Evolutionary conservation across 176 grass and related monocot genomes (phyloP).

Genomic region (Ananas comosus): DNA sequence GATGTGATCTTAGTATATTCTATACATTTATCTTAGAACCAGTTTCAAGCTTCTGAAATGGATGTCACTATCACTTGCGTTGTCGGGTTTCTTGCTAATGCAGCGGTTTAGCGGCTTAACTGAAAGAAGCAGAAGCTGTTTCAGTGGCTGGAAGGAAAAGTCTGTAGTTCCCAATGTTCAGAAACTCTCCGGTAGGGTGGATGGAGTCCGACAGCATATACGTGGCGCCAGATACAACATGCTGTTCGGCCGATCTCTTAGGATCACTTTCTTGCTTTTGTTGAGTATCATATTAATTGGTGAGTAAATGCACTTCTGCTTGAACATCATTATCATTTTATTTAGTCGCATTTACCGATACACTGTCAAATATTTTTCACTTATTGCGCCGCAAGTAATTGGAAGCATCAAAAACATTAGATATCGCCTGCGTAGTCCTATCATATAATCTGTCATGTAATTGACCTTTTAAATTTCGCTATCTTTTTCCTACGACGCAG

Average conservation of each 20-base stretch:
- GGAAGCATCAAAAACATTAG: too few relatives aligned
- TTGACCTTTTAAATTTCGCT: too few relatives aligned
- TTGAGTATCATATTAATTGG: constrained; percentile 85
- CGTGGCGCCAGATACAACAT: constrained; percentile 34
- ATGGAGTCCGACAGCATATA: constrained; percentile 32
- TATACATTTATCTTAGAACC: background rate
- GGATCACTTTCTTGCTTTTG: constrained; percentile 58
- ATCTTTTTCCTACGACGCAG: too few relatives aligned
- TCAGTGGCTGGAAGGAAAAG: constrained; percentile 43
- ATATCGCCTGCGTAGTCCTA: too few relatives aligned
- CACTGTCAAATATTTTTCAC: background rate
- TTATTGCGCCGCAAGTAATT: background rate
- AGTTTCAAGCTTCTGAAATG: background rate
- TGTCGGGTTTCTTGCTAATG: background rate
- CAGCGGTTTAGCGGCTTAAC: constrained; percentile 47
- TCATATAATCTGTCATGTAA: too few relatives aligned
- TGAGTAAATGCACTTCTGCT: constrained; percentile 32
- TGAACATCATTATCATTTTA: background rate
- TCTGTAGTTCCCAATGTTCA: constrained; percentile 21
- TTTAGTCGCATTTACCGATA: background rate
- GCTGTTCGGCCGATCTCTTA: constrained; percentile 48
- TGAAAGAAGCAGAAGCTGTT: constrained; percentile 52
- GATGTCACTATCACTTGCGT: background rate
- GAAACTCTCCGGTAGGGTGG: constrained; percentile 17
- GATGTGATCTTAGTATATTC: background rate